Evolutionary conservation across 2,329 filamentous ascomycete genomes (phyloP), one percentile per base, ranked within the genome.

Genomic region (Trichoderma harzianum): DNA sequence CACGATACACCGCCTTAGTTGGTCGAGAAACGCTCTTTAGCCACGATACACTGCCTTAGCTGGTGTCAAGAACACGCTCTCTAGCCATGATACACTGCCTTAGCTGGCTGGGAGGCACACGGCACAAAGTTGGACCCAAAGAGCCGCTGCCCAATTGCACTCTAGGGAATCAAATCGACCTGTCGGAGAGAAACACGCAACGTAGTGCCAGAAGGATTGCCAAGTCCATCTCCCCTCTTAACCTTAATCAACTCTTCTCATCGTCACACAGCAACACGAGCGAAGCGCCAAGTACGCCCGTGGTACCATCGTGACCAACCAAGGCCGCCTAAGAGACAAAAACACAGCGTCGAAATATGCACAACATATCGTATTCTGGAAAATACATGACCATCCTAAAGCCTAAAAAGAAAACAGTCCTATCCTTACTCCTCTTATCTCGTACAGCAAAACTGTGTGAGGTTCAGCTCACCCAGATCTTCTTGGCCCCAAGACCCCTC

Each of bases 291-390:
- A 64, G 18, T 65, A 24, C 18, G 36, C 55, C 51, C 24, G 36
- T 58, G 7, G n/a, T 28, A 21, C 66, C 30, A 61, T 62, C 39
- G 57, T 61, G 57, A 51, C 28, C 39, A 53, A 10, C 8, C 10
- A 32, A 12, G 18, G 30, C n/a, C 24, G 39, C 4, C 57, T 10
- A n/a, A 43, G 55, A 14, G 53, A 51, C 66, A 53, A 47, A 57
- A 36, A 66, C 30, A 53, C 66, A 10, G 21, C 47, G 32, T 34
- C 57, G 47, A 51, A 47, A 43, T 47, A 51, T 61, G 57, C 57
- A 69, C 66, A 69, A 69, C 43, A 51, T 36, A 12, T 62, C 39
- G 66, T 69, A 69, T 69, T 69, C 57, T 28, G 58, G 28, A 51
- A 69, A 32, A 61, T 43, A 34, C 26, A 58, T 51, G 28, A 36